phyloP scores from a whole-genome alignment of 345 rosid genomes.

The Pistacia vera region DNA sequence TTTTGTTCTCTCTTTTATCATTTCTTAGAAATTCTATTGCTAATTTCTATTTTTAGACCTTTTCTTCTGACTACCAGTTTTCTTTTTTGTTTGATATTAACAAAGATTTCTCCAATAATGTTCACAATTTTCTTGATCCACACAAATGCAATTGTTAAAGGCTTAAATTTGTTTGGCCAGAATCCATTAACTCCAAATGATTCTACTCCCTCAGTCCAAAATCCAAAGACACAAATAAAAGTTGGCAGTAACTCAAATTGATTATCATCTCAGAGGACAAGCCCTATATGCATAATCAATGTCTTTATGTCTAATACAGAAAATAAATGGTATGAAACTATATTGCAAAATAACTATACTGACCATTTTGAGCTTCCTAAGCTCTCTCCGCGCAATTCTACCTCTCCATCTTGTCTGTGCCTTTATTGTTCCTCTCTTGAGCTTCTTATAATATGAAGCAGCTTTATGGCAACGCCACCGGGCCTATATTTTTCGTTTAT shows the following conservation, averaged over 20 bases:
- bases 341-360: constrained; percentile 14
- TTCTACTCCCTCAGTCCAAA: not conserved
- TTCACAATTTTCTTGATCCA: not conserved
- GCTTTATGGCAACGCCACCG: constrained; percentile 69
- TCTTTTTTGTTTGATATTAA: not conserved
- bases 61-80: not conserved
- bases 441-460: constrained; percentile 57
- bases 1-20: not conserved
- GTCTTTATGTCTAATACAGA: not conserved
- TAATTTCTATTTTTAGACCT: not conserved
- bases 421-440: constrained; percentile 56
- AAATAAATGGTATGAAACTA: not conserved
- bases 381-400: constrained; percentile 63
- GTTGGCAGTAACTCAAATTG: not conserved
- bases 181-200: not conserved
- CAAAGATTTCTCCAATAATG: not conserved
- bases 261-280: not conserved
- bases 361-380: constrained; percentile 82
- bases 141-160: not conserved
- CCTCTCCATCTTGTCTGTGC: constrained; percentile 86
- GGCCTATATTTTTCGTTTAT: constrained; percentile 44
- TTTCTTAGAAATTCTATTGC: not conserved
- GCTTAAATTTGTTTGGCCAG: not conserved
- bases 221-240: not conserved
- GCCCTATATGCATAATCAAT: not conserved